These are phyloP conservation scores for Glutinoglossum americanum DNA, from an alignment of 495 filamentous ascomycete genomes.

Conservation along the genomic window DNA sequence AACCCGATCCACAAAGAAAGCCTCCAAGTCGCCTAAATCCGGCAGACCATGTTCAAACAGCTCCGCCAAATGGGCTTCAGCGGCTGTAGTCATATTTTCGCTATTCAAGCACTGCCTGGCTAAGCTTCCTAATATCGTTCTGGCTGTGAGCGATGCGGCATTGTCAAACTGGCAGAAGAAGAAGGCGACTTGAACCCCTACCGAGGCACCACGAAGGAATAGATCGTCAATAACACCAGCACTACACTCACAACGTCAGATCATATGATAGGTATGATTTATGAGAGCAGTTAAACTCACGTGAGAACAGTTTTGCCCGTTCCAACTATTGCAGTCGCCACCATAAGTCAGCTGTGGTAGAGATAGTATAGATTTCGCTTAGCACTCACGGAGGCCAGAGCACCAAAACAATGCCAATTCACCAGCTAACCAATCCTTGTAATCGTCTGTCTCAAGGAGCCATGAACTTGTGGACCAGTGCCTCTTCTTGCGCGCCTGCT, in stretches of 20 bases:
- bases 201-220: neutral
- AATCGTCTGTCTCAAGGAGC: neutral
- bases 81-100: neutral
- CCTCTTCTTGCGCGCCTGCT: slow-evolving; percentile 7
- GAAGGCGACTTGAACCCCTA: neutral
- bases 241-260: neutral
- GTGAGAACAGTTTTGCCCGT: slow-evolving; percentile 13
- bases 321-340: slow-evolving; percentile 7
- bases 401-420: slow-evolving; percentile 7
- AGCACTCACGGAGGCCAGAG: slow-evolving; percentile 1
- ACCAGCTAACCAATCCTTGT: slow-evolving; percentile 4
- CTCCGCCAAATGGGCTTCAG: slow-evolving; percentile 2
- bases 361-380: neutral
- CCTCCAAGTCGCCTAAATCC: slow-evolving; percentile 2
- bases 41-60: neutral
- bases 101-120: slow-evolving; percentile 4
- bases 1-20: neutral
- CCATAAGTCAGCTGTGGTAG: neutral
- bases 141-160: slow-evolving; percentile 2
- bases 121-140: slow-evolving; percentile 3
- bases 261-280: neutral
- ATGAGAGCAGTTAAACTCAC: slow-evolving; percentile 5
- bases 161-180: slow-evolving; percentile 9
- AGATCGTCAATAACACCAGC: slow-evolving; percentile 2
- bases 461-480: slow-evolving; percentile 5